Evolutionary conservation across 768 basidiomycete species (phyloP).

Genomic region (Auricularia cornea): DNA sequence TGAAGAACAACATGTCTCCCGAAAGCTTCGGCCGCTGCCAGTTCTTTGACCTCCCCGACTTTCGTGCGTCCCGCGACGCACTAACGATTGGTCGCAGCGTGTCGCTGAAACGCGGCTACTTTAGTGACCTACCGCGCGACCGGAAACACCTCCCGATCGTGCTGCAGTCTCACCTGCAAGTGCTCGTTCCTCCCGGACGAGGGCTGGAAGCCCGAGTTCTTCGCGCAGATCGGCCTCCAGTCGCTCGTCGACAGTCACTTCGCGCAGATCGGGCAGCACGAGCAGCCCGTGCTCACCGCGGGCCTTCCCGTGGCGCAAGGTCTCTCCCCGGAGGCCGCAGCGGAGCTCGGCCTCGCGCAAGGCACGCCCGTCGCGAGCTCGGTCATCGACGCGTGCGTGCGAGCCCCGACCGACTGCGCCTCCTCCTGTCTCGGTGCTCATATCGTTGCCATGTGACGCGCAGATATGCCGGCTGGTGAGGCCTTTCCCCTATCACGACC

Average conservation of each 20-base stretch:
- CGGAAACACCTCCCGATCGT: slow-evolving; percentile 61
- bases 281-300: slow-evolving; percentile 53
- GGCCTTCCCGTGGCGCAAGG: slow-evolving; percentile 77
- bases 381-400: slow-evolving; percentile 83
- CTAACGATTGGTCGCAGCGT: too few species aligned
- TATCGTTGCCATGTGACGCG: too few species aligned
- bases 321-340: slow-evolving; percentile 66
- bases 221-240: slow-evolving; percentile 71
- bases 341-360: slow-evolving; percentile 73
- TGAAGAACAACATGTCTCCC: slow-evolving; percentile 78
- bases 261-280: slow-evolving; percentile 57
- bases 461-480: too few species aligned
- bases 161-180: slow-evolving; percentile 94
- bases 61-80: slow-evolving; percentile 36
- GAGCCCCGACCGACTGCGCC: not conserved
- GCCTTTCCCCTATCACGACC: slow-evolving; percentile 9
- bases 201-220: slow-evolving; percentile 89
- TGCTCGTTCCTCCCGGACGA: slow-evolving; percentile 79
- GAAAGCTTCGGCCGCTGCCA: slow-evolving; percentile 65
- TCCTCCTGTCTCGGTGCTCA: not conserved
- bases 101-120: too few species aligned
- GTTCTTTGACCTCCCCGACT: slow-evolving; percentile 92
- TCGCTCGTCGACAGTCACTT: slow-evolving; percentile 63
- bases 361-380: slow-evolving; percentile 92
- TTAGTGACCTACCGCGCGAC: slow-evolving; percentile 85